Evolutionary conservation across 2,329 filamentous ascomycete genomes (phyloP).

Genomic region (Pestalotiopsis fici): DNA sequence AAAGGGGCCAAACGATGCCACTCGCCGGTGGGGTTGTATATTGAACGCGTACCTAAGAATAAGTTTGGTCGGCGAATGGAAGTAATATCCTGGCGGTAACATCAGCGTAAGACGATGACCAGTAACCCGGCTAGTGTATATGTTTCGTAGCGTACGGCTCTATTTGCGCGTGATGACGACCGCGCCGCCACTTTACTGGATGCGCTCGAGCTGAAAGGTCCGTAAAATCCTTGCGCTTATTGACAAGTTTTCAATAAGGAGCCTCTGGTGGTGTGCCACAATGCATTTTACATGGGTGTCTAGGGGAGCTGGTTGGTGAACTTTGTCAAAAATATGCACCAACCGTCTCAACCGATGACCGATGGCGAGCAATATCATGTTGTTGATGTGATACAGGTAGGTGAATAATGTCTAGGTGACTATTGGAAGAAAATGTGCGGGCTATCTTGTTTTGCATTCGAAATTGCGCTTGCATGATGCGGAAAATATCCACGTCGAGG

Average conservation of each 20-base stretch:
- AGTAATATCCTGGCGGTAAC: neutral
- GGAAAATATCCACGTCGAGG: too few species aligned
- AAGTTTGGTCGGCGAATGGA: neutral
- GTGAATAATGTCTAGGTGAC: neutral
- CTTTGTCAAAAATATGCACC: neutral
- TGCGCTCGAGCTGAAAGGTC: neutral
- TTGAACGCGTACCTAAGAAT: neutral
- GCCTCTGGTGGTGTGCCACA: neutral
- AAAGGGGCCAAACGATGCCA: neutral
- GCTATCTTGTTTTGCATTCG: neutral
- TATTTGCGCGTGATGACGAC: neutral
- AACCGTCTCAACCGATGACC: neutral
- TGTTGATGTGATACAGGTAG: neutral
- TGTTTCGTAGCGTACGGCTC: neutral
- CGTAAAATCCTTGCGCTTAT: neutral
- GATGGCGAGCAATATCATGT: neutral
- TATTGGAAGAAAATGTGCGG: neutral
- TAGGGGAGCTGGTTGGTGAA: neutral
- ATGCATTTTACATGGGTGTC: neutral
- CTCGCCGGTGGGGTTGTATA: neutral
- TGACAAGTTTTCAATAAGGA: neutral
- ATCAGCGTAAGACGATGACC: neutral
- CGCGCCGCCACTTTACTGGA: neutral
- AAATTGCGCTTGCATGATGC: too few species aligned
- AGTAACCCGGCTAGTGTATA: neutral